These are phyloP conservation scores for Russula earlei DNA, from an alignment of 768 basidiomycete species.

Conservation along the genomic window DNA sequence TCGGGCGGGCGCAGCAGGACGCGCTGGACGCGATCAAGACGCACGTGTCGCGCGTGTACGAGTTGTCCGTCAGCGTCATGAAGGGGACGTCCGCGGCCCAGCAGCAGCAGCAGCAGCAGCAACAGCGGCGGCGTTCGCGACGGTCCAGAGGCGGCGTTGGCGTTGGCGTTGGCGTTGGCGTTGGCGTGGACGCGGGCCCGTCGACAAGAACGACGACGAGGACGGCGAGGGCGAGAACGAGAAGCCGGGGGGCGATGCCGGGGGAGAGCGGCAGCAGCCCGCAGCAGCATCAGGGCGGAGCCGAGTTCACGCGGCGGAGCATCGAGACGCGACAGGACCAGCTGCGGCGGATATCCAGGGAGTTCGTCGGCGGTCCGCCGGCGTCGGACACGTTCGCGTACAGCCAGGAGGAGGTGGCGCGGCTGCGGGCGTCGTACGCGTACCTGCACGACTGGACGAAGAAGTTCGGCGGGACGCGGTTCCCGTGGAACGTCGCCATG, in stretches of 20 bases:
- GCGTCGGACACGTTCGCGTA: slow-evolving; percentile 20
- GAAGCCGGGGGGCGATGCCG: too few species aligned
- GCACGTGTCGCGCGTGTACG: neutral
- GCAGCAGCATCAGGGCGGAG: too few species aligned
- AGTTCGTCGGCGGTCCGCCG: slow-evolving; percentile 31
- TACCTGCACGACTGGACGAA: slow-evolving; percentile 32
- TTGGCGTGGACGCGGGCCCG: neutral
- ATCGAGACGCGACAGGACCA: slow-evolving; percentile 43
- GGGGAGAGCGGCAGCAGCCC: too few species aligned
- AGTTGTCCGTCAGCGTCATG: neutral
- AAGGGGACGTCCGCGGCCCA: neutral
- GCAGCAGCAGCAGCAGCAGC: too few species aligned
- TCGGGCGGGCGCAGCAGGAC: slow-evolving; percentile 17
- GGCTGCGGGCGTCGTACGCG: slow-evolving; percentile 43
- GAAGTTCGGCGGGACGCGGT: slow-evolving; percentile 25
- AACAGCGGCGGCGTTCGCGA: too few species aligned
- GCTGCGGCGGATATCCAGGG: slow-evolving; percentile 34
- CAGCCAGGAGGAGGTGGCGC: slow-evolving; percentile 27
- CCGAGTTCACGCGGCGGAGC: slow-evolving; percentile 29
- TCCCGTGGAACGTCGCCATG: slow-evolving; percentile 49
- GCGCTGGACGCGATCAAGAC: slow-evolving; percentile 3
- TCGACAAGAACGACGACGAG: too few species aligned
- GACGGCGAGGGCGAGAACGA: too few species aligned
- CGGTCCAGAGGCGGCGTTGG: too few species aligned
- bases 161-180: neutral